Conservation (phyloP, 495 filamentous ascomycete species). For the Ascodesmis nigricans region DNA sequence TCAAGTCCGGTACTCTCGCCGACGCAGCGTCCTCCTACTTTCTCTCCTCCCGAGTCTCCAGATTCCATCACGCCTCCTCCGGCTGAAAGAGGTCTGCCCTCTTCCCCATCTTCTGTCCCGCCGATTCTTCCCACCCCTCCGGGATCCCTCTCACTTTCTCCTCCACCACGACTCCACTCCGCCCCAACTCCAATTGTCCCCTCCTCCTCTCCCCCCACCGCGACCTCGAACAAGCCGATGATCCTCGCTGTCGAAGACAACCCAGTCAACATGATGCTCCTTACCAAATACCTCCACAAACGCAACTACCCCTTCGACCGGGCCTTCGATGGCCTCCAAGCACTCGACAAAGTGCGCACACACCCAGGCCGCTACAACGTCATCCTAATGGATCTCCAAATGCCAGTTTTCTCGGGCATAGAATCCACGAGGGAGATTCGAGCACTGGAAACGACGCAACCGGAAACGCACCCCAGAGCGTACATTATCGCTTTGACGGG, state of each 20-base stretch:
- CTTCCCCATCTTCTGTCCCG: neutral
- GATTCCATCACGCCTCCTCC: neutral
- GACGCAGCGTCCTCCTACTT: neutral
- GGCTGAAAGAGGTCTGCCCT: too few relatives aligned
- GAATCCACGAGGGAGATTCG: constrained; percentile 41
- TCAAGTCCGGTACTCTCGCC: neutral
- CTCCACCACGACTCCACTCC: too few relatives aligned
- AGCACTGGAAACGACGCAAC: constrained; percentile 29
- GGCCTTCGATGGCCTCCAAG: constrained; percentile 36
- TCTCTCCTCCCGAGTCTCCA: neutral
- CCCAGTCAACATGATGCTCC: constrained; percentile 25
- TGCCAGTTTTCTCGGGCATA: constrained; percentile 52
- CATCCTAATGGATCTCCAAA: constrained; percentile 29
- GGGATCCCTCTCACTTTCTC: too few relatives aligned
- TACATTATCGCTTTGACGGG: constrained; percentile 52
- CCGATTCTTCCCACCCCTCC: too few relatives aligned
- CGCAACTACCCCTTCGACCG: constrained; percentile 29
- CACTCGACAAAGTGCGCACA: constrained; percentile 30
- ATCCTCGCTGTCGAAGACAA: constrained; percentile 29
- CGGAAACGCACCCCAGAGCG: constrained; percentile 15
- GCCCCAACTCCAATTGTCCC: too few relatives aligned
- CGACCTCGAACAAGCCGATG: constrained; percentile 1
- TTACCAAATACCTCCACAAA: constrained; percentile 34
- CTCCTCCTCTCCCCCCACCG: neutral
- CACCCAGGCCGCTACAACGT: constrained; percentile 22